Evolutionary conservation across 305 asterid genomes (phyloP), one percentile per base, ranked within the genome.

Genomic region (Stenogyne calaminthoides): DNA sequence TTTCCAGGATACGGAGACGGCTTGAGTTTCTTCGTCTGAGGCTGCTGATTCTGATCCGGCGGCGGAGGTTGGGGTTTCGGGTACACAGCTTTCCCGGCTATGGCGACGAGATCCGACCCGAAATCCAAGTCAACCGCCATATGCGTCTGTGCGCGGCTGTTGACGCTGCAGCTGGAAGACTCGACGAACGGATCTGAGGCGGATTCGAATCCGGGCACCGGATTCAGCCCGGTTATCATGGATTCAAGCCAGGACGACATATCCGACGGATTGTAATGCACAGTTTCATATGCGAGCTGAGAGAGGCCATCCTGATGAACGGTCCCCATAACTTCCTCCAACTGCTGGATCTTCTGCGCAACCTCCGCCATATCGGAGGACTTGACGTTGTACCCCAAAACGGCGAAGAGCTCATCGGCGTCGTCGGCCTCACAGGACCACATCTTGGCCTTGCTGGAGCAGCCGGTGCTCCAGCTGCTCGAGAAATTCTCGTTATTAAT

Each of bases 191-290:
- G 88, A 70, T 78, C 88, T 22, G 81, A 47, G 11, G 86, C 44
- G 57, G 88, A 74, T 12, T 70, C 79, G 71, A 77, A 75, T 15
- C 80, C 86, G 56, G 86, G 78, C 1, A 56, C 18, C 0, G 97
- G 83, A 65, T 88, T 82, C 64, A 86, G 67, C 10, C 86, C 93
- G 44, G 92, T 79, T 12, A 93, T 83, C 97, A 93, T 87, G 72
- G 97, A 88, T 56, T 84, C 89, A 49, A 91, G 88, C 93, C 93
- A 93, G 0, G 97, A 83, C 0, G 88, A 82, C 71, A 93, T 87
- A 87, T 93, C 94, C 22, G 98, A 88, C 1, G 98, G 98, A 39
- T 93, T 93, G 71, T 89, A 86, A 69, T 91, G 97, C 3, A 83
- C 88, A 5, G 93, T 82, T 0, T 88, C 97, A 2, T 85, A 78